phyloP scores from a whole-genome alignment of 1,139 yeast species.

The Geotrichum phurueaensis region DNA sequence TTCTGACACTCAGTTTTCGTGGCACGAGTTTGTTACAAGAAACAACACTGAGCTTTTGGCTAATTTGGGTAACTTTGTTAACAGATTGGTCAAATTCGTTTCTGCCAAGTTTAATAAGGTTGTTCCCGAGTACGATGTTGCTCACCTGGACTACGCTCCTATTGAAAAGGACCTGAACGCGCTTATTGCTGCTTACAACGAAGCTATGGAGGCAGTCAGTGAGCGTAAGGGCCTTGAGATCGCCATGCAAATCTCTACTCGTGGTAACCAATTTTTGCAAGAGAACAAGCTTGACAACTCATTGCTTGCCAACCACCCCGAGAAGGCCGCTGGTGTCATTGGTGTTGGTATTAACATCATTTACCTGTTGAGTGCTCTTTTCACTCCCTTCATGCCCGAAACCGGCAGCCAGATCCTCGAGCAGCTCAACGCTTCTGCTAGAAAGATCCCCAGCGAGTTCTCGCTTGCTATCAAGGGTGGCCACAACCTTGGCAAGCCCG shows the following conservation, averaged over 20 bases:
- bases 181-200: slow-evolving; percentile 55
- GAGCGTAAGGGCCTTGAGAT: slow-evolving; percentile 84
- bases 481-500: slow-evolving; percentile 86
- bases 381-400: slow-evolving; percentile 88
- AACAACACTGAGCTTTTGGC: slow-evolving; percentile 91
- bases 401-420: slow-evolving; percentile 62
- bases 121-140: slow-evolving; percentile 52
- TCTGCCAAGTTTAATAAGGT: slow-evolving; percentile 90
- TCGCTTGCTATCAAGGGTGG: slow-evolving; percentile 65
- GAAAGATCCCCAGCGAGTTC: slow-evolving; percentile 72
- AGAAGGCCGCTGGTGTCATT: slow-evolving; percentile 83
- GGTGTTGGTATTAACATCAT: slow-evolving; percentile 86
- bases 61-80: slow-evolving; percentile 93
- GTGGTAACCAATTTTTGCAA: slow-evolving; percentile 93
- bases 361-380: slow-evolving; percentile 71
- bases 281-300: slow-evolving; percentile 91
- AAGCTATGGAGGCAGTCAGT: slow-evolving; percentile 63
- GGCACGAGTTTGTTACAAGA: slow-evolving; percentile 92
- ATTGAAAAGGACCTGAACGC: slow-evolving; percentile 55
- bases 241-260: slow-evolving; percentile 84
- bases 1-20: slow-evolving; percentile 92
- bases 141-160: slow-evolving; percentile 40
- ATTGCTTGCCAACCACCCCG: slow-evolving; percentile 68
- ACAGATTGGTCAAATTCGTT: slow-evolving; percentile 85
- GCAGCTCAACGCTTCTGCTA: slow-evolving; percentile 76